A percentile compares a stretch with the other conserved stretches of the same genome.
Evolutionary conservation across 768 basidiomycete genomes (phyloP).

Genomic region (Mrakia gelida): DNA sequence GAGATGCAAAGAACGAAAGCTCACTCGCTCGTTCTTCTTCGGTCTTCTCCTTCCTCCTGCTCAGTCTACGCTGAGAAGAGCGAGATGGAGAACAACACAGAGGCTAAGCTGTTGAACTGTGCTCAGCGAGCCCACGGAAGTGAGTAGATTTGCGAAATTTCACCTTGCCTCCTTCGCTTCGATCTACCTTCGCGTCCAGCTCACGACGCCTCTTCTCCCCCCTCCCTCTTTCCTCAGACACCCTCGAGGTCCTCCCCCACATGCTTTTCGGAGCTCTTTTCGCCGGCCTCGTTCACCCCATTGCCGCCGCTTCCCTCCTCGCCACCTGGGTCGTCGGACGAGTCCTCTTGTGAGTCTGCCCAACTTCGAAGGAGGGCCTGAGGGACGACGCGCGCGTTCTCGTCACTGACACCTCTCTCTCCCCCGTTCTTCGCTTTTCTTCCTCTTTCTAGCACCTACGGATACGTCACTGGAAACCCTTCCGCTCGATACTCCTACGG

Average conservation of each 20-base stretch:
- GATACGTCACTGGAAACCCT: conserved; percentile 16
- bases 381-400: too few species aligned
- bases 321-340: conserved; percentile 27
- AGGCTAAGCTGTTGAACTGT: not conserved
- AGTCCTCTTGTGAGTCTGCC: not conserved
- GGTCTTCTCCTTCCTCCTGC: too few species aligned
- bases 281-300: conserved; percentile 11
- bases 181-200: not conserved
- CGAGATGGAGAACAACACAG: not conserved
- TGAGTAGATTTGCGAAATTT: too few species aligned
- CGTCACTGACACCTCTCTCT: not conserved
- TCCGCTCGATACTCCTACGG: conserved; percentile 1
- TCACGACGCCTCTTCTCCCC: not conserved
- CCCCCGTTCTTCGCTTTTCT: too few species aligned
- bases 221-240: not conserved
- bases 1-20: too few species aligned
- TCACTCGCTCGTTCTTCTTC: too few species aligned
- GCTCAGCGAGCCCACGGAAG: not conserved
- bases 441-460: conserved; percentile 10
- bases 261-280: conserved; percentile 27
- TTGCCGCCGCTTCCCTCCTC: conserved; percentile 17
- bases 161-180: too few species aligned
- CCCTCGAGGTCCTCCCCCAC: conserved; percentile 28
- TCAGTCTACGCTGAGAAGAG: conserved; percentile 7
- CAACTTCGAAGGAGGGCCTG: too few species aligned